Conservation (phyloP, 139 green algal species). For the Mesotaenium endlicherianum region DNA sequence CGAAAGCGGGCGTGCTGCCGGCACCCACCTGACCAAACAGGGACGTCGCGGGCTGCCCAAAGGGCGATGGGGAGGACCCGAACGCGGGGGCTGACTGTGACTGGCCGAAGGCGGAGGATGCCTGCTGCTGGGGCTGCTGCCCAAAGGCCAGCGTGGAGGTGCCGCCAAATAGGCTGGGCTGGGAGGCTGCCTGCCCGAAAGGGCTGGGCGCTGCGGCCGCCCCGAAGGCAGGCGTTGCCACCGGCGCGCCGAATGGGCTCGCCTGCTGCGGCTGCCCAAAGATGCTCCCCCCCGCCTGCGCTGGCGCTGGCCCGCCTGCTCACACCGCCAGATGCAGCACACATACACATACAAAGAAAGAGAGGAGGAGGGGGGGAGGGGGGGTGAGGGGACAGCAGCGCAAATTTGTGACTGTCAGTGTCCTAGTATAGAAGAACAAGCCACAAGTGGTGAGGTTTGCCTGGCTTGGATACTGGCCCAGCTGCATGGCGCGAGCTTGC, state of each 20-base stretch:
- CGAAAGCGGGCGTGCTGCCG: constrained; percentile 25
- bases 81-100: constrained; percentile 18
- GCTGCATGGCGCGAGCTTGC: too few species aligned
- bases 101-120: too few species aligned
- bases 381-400: not conserved
- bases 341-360: too few species aligned
- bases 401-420: too few species aligned
- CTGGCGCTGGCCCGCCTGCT: not conserved
- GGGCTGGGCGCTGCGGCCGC: not conserved
- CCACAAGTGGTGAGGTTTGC: too few species aligned
- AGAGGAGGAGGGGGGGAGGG: too few species aligned
- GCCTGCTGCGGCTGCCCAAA: constrained; percentile 36
- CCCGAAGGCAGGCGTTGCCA: constrained; percentile 51
- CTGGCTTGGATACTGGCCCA: too few species aligned
- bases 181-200: constrained; percentile 18
- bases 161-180: constrained; percentile 24
- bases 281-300: not conserved
- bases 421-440: too few species aligned
- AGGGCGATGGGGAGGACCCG: constrained; percentile 16
- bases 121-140: too few species aligned
- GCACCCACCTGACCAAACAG: not conserved
- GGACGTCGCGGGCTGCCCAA: constrained; percentile 1
- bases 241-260: constrained; percentile 20
- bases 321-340: too few species aligned
- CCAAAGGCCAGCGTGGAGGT: not conserved